phyloP scores from a whole-genome alignment of 2,329 filamentous ascomycete species.

The Cercospora zeina region DNA sequence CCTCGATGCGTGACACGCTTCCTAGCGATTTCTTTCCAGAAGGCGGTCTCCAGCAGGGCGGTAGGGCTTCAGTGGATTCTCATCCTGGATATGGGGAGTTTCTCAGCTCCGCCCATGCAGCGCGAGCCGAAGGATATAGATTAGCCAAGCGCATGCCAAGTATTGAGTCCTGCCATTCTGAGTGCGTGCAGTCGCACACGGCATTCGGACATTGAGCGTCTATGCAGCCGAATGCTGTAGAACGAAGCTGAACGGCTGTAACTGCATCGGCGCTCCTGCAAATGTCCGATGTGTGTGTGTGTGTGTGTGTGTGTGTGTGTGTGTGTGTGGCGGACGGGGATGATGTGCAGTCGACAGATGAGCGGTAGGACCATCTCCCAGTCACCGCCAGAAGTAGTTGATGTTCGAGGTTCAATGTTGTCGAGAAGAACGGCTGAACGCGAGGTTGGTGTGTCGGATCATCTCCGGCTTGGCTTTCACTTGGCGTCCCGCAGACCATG shows the following conservation, averaged over 20 bases:
- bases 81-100: not conserved
- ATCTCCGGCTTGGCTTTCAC: not conserved
- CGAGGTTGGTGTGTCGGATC: not conserved
- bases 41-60: not conserved
- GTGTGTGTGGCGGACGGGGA: not conserved
- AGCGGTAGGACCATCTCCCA: not conserved
- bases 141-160: slow-evolving; percentile 13
- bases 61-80: not conserved
- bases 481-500: no score
- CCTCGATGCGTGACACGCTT: not conserved
- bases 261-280: not conserved
- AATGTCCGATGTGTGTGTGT: not conserved
- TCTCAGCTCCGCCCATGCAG: slow-evolving; percentile 8
- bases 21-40: not conserved
- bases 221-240: not conserved
- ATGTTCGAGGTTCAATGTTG: not conserved
- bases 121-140: slow-evolving; percentile 7
- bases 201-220: not conserved
- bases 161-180: slow-evolving; percentile 9
- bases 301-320: no score
- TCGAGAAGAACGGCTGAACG: not conserved
- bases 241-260: not conserved
- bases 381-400: not conserved
- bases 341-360: not conserved
- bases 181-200: slow-evolving; percentile 1